These are phyloP conservation scores for Linum trigynum DNA, from an alignment of 345 rosid genomes.

Conservation along the genomic window DNA sequence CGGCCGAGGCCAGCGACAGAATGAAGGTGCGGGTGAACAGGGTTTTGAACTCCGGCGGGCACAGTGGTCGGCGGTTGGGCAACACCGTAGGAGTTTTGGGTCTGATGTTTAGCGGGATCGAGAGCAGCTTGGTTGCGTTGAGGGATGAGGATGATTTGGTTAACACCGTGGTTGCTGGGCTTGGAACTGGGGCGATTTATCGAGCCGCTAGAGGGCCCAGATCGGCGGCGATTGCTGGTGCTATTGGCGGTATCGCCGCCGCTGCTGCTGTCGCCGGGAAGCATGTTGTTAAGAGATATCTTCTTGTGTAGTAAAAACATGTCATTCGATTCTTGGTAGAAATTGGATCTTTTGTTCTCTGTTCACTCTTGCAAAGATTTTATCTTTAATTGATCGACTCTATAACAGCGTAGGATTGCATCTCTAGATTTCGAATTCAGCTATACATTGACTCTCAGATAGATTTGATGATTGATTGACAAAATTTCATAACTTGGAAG, in stretches of 20 bases:
- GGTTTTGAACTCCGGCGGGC: conserved; percentile 47
- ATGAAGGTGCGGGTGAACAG: conserved; percentile 41
- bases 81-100: conserved; percentile 45
- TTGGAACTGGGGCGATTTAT: conserved; percentile 46
- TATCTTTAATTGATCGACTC: no score
- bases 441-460: no score
- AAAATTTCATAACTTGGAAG: no score
- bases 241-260: conserved; percentile 48
- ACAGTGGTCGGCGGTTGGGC: conserved; percentile 34
- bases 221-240: conserved; percentile 52
- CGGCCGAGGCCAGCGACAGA: conserved; percentile 43
- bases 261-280: conserved; percentile 44
- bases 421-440: no score
- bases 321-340: not conserved
- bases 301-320: conserved; percentile 26
- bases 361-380: no score
- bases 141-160: conserved; percentile 43
- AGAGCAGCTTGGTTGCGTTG: conserved; percentile 35
- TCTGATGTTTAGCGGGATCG: conserved; percentile 44
- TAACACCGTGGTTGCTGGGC: conserved; percentile 41
- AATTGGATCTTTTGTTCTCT: not conserved
- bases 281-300: conserved; percentile 38
- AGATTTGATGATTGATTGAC: no score
- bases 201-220: conserved; percentile 45
- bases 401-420: no score